phyloP scores from a whole-genome alignment of 2,329 filamentous ascomycete genomes.

The Alternaria brassicicola region DNA sequence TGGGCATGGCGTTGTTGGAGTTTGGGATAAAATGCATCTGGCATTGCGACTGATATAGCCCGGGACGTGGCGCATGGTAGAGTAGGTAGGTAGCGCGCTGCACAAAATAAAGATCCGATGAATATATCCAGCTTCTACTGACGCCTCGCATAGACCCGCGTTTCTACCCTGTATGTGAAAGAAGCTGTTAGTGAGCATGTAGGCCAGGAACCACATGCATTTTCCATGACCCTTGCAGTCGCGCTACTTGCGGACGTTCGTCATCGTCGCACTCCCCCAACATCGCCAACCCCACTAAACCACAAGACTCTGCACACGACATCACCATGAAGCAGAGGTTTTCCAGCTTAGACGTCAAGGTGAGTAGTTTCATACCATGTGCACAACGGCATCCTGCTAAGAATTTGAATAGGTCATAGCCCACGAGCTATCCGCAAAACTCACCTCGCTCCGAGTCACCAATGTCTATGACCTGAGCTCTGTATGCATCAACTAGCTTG shows the following conservation, averaged over 20 bases:
- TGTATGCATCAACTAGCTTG: conserved; percentile 46
- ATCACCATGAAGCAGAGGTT: conserved; percentile 76
- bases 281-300: conserved; percentile 27
- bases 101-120: conserved; percentile 5
- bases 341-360: conserved; percentile 79
- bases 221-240: conserved; percentile 32
- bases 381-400: neutral
- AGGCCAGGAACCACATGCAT: conserved; percentile 15
- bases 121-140: conserved; percentile 15
- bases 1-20: conserved; percentile 43
- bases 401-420: conserved; percentile 74
- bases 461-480: conserved; percentile 97
- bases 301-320: conserved; percentile 38
- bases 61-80: conserved; percentile 12
- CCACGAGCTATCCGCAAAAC: conserved; percentile 81
- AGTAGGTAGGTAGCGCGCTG: conserved; percentile 16
- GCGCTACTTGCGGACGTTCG: conserved; percentile 32
- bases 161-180: neutral
- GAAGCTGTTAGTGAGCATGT: conserved; percentile 16
- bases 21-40: conserved; percentile 18
- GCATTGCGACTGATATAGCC: conserved; percentile 26
- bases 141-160: neutral
- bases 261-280: conserved; percentile 36
- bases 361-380: conserved; percentile 28
- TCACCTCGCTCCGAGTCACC: conserved; percentile 79